Base-by-base conservation (phyloP, 352 stramenopile species). In the Phytophthora crassamura region DNA sequence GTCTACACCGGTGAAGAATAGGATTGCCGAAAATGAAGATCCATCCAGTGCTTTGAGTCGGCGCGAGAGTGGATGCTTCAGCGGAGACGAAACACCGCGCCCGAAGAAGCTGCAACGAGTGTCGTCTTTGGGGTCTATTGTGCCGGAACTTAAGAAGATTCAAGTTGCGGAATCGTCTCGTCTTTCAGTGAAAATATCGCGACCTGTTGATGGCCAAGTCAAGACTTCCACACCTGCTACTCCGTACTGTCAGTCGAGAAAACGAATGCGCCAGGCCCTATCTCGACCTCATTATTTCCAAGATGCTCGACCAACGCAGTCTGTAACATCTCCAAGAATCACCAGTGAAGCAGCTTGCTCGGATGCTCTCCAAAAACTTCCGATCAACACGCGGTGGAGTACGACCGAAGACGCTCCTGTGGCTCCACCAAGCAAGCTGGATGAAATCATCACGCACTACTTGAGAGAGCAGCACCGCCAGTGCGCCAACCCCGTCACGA, bases 371-470 rank as follows among this genome's bases (percentile, higher is more conserved):
- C 70, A 78, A 63, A 78, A 72, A 32, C 66, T 78, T 7, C 70
- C 70, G 7, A 66, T 72, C 20, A 78, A 75, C 46, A 67, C 70
- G 32, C 70, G 66, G 69, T 75, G 67, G 55, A 75, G 66, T 56
- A 20, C 52, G 18, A 67, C 40, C 48, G 66, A 69, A 41, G 47
- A 33, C 18, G 18, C 34, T 11, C 5, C 40, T 2, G 41, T 49
- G 25, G 41, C 69, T 41, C 22, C 59, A 46, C 58, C 58, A 30
- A 94, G 80, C 60, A 84, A 86, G 42, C 41, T 94, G 11, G 86
- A 97, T 59, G 78, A 84, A 25, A 94, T 97, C 40, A 94, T 97
- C 35, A 91, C 80, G 2, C 84, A 95, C 62, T 96, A 94, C 52
- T 69, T 96, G 16, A 81, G 88, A 52, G 88, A 96, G 42, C 90